Percentiles rank a stretch among this genome's conserved stretches.
These are phyloP conservation scores for Nadsonia starkeyi-henricii DNA, from an alignment of 1,139 yeast species.

Conservation along the genomic window DNA sequence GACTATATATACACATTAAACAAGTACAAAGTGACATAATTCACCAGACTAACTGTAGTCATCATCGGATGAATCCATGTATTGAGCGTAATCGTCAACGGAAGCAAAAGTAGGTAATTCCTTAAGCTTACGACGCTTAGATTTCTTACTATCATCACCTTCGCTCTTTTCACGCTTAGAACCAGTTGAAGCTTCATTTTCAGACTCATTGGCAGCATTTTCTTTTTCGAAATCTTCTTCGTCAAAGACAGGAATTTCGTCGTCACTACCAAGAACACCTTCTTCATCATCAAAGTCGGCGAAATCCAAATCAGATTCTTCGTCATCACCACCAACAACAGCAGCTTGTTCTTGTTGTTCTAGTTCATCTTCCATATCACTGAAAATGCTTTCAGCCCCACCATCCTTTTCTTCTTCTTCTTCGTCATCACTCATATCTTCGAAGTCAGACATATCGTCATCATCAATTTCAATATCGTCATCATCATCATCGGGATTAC, in stretches of 20 bases:
- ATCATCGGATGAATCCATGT: slow-evolving; percentile 34
- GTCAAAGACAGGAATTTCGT: slow-evolving; percentile 1
- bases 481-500: slow-evolving; percentile 41
- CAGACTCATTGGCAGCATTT: slow-evolving; percentile 9
- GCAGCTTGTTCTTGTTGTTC: slow-evolving; percentile 11
- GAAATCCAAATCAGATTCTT: slow-evolving; percentile 6
- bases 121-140: slow-evolving; percentile 47
- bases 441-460: slow-evolving; percentile 5
- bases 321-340: slow-evolving; percentile 9
- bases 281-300: slow-evolving; percentile 5
- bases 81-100: slow-evolving; percentile 75
- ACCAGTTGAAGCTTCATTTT: slow-evolving; percentile 10
- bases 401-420: slow-evolving; percentile 5
- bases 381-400: slow-evolving; percentile 4
- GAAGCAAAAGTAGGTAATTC: slow-evolving; percentile 79
- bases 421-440: slow-evolving; percentile 3
- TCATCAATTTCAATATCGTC: slow-evolving; percentile 17
- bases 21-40: not conserved
- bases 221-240: slow-evolving; percentile 6
- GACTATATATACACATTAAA: not conserved
- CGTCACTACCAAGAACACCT: slow-evolving; percentile 2
- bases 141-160: slow-evolving; percentile 20
- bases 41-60: slow-evolving; percentile 11
- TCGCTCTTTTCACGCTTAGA: slow-evolving; percentile 18
- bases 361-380: slow-evolving; percentile 5